phyloP scores from a whole-genome alignment of 2,329 filamentous ascomycete species.

The Aspergillus unguis region DNA sequence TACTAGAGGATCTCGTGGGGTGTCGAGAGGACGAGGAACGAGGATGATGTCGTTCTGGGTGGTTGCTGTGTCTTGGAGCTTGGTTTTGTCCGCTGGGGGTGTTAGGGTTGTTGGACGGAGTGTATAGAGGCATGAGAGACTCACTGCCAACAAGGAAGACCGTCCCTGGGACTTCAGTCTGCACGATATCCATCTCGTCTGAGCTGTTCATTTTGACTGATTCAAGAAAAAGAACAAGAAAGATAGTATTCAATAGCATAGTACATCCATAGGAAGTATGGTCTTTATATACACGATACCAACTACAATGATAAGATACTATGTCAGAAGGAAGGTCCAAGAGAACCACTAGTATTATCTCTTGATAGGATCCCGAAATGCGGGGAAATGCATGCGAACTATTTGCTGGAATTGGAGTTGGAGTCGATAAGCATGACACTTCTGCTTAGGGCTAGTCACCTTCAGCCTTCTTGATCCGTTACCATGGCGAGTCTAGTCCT shows the following conservation, averaged over 20 bases:
- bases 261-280: background rate
- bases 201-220: constrained; percentile 13
- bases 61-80: constrained; percentile 22
- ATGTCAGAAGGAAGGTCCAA: constrained; percentile 13
- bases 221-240: background rate
- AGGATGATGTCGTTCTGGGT: constrained; percentile 30
- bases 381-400: no score
- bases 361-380: no score
- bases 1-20: constrained; percentile 31
- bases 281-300: background rate
- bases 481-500: no score
- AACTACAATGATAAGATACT: background rate
- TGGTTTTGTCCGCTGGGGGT: background rate
- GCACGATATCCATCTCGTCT: constrained; percentile 14
- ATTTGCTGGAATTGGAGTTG: no score
- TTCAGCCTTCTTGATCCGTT: no score
- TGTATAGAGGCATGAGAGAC: constrained; percentile 1
- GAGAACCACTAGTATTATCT: background rate
- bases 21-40: constrained; percentile 32
- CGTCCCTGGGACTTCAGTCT: constrained; percentile 33
- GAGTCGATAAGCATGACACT: no score
- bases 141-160: constrained; percentile 33
- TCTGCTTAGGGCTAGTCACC: no score
- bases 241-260: background rate
- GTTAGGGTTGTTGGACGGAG: constrained; percentile 2